Evolutionary conservation across 2,329 filamentous ascomycete genomes (phyloP), one percentile per base, ranked within the genome.

Genomic region (Claviceps capensis): DNA sequence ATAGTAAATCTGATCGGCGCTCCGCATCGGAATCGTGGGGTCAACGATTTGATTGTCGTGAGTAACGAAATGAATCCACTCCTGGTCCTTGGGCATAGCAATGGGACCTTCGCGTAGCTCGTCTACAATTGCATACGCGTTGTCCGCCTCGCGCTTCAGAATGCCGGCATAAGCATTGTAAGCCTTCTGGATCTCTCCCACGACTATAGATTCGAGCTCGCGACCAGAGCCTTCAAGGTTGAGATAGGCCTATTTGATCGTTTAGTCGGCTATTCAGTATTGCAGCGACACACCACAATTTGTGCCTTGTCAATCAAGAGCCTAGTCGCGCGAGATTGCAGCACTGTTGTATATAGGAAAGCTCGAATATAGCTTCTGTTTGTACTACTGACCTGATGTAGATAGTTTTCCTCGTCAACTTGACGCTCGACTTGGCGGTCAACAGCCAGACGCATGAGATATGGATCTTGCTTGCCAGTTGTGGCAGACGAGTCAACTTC

Each of bases 171-270:
- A 88, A 2, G 90, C 89, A 61, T 93, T 95, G 72, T 96, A 97
- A 0, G 93, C 89, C 67, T 97, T 97, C 64, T 98, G 93, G 43
- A 98, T 94, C 68, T 98, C 93, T 58, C 90, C 88, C 14, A 98
- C 88, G 1, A 98, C 88, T 57, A 98, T 97, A 0, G 88, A 86
- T 69, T 98, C 93, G 2, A 98, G 79, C 69, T 98, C 93, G 55
- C 90, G 85, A 2, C 93, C 93, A 16, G 93, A 97, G 58, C 81
- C 87, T 67, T 98, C 93, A 14, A 98, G 76, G 64, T 98, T 97
- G 49, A 96, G 75, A 62, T 94, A 96, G 9, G 93, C 93, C 86
- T 95, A 49, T 9, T 16, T 8, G 4, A 7, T 41, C 9, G 5
- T 14, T 13, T 17, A 11, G 22, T 48, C n/a, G 48, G 44, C 13